A percentile compares a stretch with the other conserved stretches of the same genome.
phyloP scores from a whole-genome alignment of 2,329 filamentous ascomycete genomes.

The Sarocladiaceae sp. region DNA sequence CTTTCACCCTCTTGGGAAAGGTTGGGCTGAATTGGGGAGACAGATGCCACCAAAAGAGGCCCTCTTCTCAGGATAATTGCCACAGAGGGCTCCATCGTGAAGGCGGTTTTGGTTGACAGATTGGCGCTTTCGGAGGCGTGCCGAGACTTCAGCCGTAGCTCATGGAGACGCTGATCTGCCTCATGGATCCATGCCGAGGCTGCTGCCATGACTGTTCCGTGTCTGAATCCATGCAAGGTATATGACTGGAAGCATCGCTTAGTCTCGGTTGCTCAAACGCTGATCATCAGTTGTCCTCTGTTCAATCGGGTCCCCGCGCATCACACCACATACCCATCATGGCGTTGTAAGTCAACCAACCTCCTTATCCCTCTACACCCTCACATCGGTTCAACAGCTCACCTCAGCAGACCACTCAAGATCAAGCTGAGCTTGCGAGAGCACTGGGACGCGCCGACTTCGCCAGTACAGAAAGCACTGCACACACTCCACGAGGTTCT shows the following conservation, averaged over 20 bases:
- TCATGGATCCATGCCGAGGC: constrained; percentile 3
- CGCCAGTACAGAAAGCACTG: background rate
- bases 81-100: background rate
- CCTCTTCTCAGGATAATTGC: too few species aligned
- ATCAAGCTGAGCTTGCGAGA: background rate
- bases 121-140: background rate
- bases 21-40: background rate
- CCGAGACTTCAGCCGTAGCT: background rate
- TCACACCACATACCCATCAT: too few species aligned
- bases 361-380: too few species aligned
- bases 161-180: background rate
- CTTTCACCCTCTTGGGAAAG: background rate
- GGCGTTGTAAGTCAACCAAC: constrained; percentile 1
- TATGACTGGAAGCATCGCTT: too few species aligned
- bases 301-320: too few species aligned
- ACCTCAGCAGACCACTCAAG: background rate
- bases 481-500: constrained; percentile 2
- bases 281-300: too few species aligned
- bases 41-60: too few species aligned
- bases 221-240: too few species aligned
- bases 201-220: too few species aligned
- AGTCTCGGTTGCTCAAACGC: too few species aligned
- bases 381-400: background rate
- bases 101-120: background rate
- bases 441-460: constrained; percentile 3